These are phyloP conservation scores for Umbellularia californica DNA, from an alignment of 164 flowering plant genomes.

Conservation along the genomic window DNA sequence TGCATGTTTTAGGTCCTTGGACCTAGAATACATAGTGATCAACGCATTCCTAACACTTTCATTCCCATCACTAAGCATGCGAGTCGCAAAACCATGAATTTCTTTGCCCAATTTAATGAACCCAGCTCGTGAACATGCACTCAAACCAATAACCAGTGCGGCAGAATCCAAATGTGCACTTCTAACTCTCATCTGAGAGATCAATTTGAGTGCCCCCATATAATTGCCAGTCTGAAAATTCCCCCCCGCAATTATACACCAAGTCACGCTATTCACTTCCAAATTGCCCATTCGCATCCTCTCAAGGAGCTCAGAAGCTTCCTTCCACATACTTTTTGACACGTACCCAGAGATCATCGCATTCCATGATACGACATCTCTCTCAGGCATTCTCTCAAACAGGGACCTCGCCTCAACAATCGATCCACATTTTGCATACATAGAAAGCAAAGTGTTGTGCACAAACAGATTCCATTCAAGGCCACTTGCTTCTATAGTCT, in stretches of 20 bases:
- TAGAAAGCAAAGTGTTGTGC: constrained; percentile 47
- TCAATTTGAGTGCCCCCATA: constrained; percentile 33
- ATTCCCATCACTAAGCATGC: constrained; percentile 18
- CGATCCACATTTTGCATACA: constrained; percentile 52
- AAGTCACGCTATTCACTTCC: constrained; percentile 33
- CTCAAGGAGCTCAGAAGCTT: constrained; percentile 43
- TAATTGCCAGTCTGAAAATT: constrained; percentile 35
- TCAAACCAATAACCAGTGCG: constrained; percentile 40
- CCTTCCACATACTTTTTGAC: constrained; percentile 40
- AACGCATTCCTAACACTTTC: constrained; percentile 43
- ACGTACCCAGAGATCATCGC: constrained; percentile 50
- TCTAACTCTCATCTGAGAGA: constrained; percentile 34
- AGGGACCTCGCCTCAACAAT: constrained; percentile 30
- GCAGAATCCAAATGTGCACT: constrained; percentile 33
- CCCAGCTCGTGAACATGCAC: constrained; percentile 50
- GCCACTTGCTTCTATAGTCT: constrained; percentile 18
- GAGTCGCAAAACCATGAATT: constrained; percentile 47
- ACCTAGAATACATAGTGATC: constrained; percentile 59
- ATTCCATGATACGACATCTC: constrained; percentile 58
- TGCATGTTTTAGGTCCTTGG: constrained; percentile 39
- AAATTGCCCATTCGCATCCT: constrained; percentile 21
- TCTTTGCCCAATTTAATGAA: constrained; percentile 37
- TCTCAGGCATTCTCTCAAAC: constrained; percentile 50
- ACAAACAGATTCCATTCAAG: constrained; percentile 38
- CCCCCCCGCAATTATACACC: constrained; percentile 60